Percentiles rank a stretch among this genome's conserved stretches.
Conservation (phyloP, 176 grass and related monocot genomes). For the Musa itinerans region DNA sequence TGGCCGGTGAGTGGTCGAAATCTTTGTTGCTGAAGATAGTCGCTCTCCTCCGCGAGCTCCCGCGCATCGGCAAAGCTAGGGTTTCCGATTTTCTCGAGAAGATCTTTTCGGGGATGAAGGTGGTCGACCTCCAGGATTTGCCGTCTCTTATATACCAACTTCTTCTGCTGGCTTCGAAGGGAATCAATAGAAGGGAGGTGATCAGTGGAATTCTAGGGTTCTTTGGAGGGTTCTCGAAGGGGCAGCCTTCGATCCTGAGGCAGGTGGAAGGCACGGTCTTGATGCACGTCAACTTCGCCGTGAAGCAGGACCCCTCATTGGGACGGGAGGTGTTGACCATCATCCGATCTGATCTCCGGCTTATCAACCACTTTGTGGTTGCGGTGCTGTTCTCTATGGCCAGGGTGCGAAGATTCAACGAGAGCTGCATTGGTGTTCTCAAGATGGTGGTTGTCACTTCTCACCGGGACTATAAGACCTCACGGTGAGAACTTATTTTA, state of each 20-base stretch:
- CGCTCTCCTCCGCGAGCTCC: conserved; percentile 29
- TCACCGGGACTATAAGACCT: conserved; percentile 40
- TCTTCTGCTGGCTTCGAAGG: conserved; percentile 70
- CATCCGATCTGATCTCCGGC: conserved; percentile 45
- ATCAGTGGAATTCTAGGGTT: conserved; percentile 53
- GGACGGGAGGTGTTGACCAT: conserved; percentile 57
- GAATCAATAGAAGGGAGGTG: conserved; percentile 39
- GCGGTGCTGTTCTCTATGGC: conserved; percentile 67
- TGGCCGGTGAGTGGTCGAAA: conserved; percentile 26
- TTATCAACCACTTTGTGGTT: conserved; percentile 58
- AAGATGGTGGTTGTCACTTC: conserved; percentile 31
- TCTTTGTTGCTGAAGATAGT: conserved; percentile 25
- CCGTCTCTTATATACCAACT: conserved; percentile 66
- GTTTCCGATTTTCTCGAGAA: conserved; percentile 40
- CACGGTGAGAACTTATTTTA: conserved; percentile 31
- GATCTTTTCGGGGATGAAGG: conserved; percentile 39
- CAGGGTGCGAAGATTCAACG: conserved; percentile 54
- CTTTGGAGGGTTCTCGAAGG: conserved; percentile 38
- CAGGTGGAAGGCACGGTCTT: conserved; percentile 77
- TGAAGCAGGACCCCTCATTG: conserved; percentile 77
- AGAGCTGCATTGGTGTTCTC: conserved; percentile 42
- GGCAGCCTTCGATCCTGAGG: conserved; percentile 44
- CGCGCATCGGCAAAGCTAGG: background rate
- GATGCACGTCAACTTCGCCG: conserved; percentile 76
- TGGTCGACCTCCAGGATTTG: conserved; percentile 58